These are phyloP conservation scores for Schizosaccharomyces lindneri DNA, from an alignment of 805 yeast genomes.

Conservation along the genomic window DNA sequence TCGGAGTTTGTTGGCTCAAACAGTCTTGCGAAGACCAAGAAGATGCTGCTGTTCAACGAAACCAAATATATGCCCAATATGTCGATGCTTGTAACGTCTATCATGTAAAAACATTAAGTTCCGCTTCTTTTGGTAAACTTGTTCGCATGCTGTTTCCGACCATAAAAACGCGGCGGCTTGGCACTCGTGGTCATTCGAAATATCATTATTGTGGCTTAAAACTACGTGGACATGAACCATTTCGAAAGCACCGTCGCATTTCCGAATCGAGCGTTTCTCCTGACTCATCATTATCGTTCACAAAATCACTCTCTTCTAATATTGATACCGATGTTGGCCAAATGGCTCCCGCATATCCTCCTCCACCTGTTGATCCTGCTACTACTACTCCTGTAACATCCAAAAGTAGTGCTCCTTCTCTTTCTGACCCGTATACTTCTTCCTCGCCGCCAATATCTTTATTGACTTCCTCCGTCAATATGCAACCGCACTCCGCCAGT, in stretches of 20 bases:
- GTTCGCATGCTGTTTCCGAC: conserved; percentile 41
- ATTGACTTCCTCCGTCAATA: background rate
- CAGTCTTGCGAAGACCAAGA: conserved; percentile 30
- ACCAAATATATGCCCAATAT: conserved; percentile 42
- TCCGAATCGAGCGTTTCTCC: background rate
- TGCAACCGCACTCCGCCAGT: background rate
- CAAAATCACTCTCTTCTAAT: background rate
- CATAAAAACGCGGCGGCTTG: conserved; percentile 51
- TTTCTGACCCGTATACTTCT: background rate
- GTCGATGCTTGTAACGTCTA: conserved; percentile 30
- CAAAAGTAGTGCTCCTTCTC: background rate
- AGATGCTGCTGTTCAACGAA: conserved; percentile 36
- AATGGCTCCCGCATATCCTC: background rate
- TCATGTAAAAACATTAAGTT: conserved; percentile 35
- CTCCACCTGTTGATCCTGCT: background rate
- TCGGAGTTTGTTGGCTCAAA: conserved; percentile 62
- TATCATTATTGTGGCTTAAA: conserved; percentile 68
- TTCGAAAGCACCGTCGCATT: background rate
- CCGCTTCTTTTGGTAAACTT: conserved; percentile 57
- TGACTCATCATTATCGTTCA: background rate
- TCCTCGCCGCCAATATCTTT: background rate
- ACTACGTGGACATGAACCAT: conserved; percentile 1
- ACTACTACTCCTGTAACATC: background rate
- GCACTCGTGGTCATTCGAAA: conserved; percentile 58
- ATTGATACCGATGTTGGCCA: background rate